phyloP scores from a whole-genome alignment of 306 rosid genomes.

The Cajanus cajan region DNA sequence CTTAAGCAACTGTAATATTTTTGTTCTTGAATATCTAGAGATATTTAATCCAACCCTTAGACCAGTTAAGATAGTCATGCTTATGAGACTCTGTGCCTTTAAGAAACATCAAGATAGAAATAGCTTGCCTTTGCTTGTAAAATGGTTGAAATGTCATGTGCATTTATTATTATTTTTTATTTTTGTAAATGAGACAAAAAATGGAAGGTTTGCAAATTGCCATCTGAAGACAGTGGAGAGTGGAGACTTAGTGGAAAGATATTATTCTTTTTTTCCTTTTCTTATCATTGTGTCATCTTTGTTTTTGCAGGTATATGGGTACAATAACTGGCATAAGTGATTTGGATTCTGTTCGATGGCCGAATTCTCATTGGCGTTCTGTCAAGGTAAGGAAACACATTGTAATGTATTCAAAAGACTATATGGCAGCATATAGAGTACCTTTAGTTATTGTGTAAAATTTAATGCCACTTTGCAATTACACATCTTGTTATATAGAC shows the following conservation, averaged over 20 bases:
- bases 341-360: slow-evolving; percentile 84
- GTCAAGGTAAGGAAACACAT: slow-evolving; percentile 56
- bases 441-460: slow-evolving; percentile 7
- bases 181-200: neutral
- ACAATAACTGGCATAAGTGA: slow-evolving; percentile 92
- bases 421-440: neutral
- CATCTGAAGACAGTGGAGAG: neutral
- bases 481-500: neutral
- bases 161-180: neutral
- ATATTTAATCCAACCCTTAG: neutral
- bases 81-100: neutral
- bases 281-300: slow-evolving; percentile 6
- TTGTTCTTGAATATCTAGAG: neutral
- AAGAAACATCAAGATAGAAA: neutral
- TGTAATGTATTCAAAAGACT: neutral
- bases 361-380: slow-evolving; percentile 92
- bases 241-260: neutral
- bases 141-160: neutral
- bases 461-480: neutral
- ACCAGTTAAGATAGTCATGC: neutral
- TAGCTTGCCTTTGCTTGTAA: neutral
- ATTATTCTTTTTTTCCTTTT: slow-evolving; percentile 13
- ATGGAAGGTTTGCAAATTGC: neutral
- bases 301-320: slow-evolving; percentile 81
- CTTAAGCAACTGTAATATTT: neutral